Percentiles rank a stretch among this genome's conserved stretches.
Evolutionary conservation across 2,329 filamentous ascomycete species (phyloP).

Genomic region (Rhinocladiella similis): DNA sequence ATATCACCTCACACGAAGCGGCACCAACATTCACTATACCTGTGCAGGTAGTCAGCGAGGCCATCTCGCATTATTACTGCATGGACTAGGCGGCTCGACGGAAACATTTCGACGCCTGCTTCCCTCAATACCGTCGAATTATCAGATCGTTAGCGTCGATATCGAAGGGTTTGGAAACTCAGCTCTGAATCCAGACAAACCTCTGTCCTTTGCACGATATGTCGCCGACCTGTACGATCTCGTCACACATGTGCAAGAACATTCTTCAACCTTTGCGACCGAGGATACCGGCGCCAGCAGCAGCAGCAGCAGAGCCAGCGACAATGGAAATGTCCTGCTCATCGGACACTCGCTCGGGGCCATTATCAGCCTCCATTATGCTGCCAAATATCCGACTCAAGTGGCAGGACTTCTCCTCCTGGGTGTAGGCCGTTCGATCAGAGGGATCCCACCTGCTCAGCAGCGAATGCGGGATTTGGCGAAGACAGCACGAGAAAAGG

Average conservation of each 20-base stretch:
- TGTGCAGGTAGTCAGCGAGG: slow-evolving; percentile 27
- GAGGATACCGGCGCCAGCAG: background rate
- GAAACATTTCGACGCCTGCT: slow-evolving; percentile 25
- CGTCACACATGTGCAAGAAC: slow-evolving; percentile 23
- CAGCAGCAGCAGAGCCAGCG: background rate
- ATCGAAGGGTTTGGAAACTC: slow-evolving; percentile 35
- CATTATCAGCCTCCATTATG: slow-evolving; percentile 40
- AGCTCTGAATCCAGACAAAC: slow-evolving; percentile 13
- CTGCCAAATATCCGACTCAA: slow-evolving; percentile 31
- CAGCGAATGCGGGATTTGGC: slow-evolving; percentile 36
- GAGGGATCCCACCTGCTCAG: slow-evolving; percentile 33
- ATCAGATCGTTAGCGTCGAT: slow-evolving; percentile 30
- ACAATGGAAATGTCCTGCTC: slow-evolving; percentile 24
- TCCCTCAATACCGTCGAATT: slow-evolving; percentile 17
- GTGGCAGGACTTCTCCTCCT: slow-evolving; percentile 35
- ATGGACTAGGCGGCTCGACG: slow-evolving; percentile 34
- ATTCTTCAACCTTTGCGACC: slow-evolving; percentile 2
- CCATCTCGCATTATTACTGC: slow-evolving; percentile 31
- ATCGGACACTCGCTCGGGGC: slow-evolving; percentile 40
- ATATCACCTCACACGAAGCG: slow-evolving; percentile 15
- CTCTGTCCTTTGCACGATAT: slow-evolving; percentile 29
- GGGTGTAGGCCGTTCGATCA: slow-evolving; percentile 35
- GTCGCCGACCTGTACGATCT: slow-evolving; percentile 33
- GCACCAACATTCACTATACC: slow-evolving; percentile 33
- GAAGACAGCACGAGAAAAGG: slow-evolving; percentile 29